Conservation (phyloP, 495 filamentous ascomycete genomes). For the Neurospora cerealis region DNA sequence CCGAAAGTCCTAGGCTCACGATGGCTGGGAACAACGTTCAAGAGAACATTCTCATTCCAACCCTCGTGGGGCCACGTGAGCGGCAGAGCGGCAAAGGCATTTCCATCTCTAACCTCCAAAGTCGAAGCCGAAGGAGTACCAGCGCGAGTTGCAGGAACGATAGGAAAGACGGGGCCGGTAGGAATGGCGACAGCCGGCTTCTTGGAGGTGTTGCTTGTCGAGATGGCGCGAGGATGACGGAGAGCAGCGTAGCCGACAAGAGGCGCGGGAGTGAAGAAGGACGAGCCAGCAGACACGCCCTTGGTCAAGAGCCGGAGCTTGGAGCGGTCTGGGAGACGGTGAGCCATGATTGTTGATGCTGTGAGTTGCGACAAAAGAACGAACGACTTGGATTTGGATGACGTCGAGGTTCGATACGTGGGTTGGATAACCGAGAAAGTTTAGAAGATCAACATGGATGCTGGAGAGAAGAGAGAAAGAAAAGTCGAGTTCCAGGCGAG, state of each 20-base stretch:
- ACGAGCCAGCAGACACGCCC: background rate
- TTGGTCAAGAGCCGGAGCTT: background rate
- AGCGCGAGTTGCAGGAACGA: background rate
- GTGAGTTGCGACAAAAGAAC: background rate
- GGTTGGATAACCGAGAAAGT: no score
- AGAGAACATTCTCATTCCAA: slow-evolving; percentile 40
- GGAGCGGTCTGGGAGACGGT: background rate
- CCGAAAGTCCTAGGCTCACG: slow-evolving; percentile 27
- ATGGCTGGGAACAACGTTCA: slow-evolving; percentile 29
- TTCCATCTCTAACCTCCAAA: background rate
- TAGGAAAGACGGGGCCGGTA: background rate
- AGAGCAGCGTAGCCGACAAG: background rate
- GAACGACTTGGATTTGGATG: background rate
- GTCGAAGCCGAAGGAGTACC: background rate
- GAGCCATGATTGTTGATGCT: background rate
- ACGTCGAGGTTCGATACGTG: background rate
- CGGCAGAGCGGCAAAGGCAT: slow-evolving; percentile 11
- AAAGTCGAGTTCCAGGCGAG: no score
- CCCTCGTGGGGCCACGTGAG: slow-evolving; percentile 62
- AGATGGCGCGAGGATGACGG: background rate
- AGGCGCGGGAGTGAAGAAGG: background rate
- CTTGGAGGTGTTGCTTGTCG: background rate
- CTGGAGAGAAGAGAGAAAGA: no score
- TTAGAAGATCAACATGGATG: no score
- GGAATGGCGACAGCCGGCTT: background rate